Evolutionary conservation across 139 green algal species (phyloP), one percentile per base, ranked within the genome.

Genomic region (Pedinophyceae sp.): DNA sequence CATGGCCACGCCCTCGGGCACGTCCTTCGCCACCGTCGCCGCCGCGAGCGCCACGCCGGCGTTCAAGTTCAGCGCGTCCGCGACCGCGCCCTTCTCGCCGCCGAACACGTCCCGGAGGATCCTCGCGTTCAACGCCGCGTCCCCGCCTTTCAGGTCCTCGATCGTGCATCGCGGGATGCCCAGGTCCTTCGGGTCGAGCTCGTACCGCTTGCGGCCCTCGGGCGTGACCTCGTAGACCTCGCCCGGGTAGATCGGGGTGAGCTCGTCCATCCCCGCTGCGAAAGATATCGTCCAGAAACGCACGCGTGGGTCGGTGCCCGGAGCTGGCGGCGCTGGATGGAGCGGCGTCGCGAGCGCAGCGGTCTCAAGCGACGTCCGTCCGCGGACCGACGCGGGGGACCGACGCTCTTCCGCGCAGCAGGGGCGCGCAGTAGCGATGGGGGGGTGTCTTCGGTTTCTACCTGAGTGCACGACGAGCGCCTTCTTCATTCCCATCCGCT

Each of bases 381-480:
- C 48, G 16, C 20, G n/a, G 19, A 30, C 48, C 48, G 48, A 48
- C 19, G 18, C 19, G 18, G 18, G 18, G 18, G 18, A 20, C 39
- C 18, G 39, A 48, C 18, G 18, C 39, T 18, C 19, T 48, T 48
- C 19, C 39, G 18, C 39, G 39, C 18, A 20, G 18, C 39, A 48
- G 39, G 39, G 39, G 18, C 39, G 19, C 39, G 39, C 39, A 20
- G 39, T 48, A 48, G 18, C 19, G 18, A 19, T 48, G 19, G 19
- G 19, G 19, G 39, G 39, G 18, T 20, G 47, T 25, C 13, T n/a
- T n/a, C n/a, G n/a, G n/a, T n/a, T n/a, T n/a, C n/a, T n/a, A n/a
- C n/a, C n/a, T 23, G 71, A 86, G 78, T 97, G 87, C 41, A 98
- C 91, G 51, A 98, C 86, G 54, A 98, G 74, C 30, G 89, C 83